Evolutionary conservation across 192 early-diverging fungal genomes (phyloP).

Genomic region (Coemansia nantahalensis): DNA sequence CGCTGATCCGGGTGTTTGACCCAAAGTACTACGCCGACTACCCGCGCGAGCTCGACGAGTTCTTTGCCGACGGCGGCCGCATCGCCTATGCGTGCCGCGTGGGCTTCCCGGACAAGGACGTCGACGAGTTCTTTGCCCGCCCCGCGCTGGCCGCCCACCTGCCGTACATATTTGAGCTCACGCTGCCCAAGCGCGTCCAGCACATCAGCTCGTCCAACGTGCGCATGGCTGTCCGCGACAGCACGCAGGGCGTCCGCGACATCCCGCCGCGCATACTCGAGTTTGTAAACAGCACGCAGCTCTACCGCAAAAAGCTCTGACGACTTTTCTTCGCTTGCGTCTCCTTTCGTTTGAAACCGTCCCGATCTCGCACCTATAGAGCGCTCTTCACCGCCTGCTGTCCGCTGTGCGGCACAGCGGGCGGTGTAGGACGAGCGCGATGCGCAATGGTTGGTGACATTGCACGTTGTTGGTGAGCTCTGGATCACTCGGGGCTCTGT

Average conservation of each 20-base stretch:
- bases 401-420: no score
- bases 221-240: conserved; percentile 36
- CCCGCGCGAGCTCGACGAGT: conserved; percentile 49
- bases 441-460: no score
- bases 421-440: no score
- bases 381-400: no score
- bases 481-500: no score
- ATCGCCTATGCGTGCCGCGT: conserved; percentile 40
- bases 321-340: no score
- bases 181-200: conserved; percentile 40
- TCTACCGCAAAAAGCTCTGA: conserved; percentile 17
- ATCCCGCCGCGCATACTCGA: conserved; percentile 46
- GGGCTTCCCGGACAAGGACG: conserved; percentile 33
- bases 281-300: conserved; percentile 37
- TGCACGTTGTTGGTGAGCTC: no score
- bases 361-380: no score
- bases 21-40: conserved; percentile 67
- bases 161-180: conserved; percentile 36
- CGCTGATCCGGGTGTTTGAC: conserved; percentile 71
- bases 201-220: conserved; percentile 44
- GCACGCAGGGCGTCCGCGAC: conserved; percentile 38
- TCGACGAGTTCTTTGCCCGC: conserved; percentile 36
- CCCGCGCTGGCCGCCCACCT: conserved; percentile 12
- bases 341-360: not conserved
- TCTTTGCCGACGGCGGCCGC: conserved; percentile 56